phyloP scores from a whole-genome alignment of 2,329 filamentous ascomycete genomes.

The Botrytis sinoallii region DNA sequence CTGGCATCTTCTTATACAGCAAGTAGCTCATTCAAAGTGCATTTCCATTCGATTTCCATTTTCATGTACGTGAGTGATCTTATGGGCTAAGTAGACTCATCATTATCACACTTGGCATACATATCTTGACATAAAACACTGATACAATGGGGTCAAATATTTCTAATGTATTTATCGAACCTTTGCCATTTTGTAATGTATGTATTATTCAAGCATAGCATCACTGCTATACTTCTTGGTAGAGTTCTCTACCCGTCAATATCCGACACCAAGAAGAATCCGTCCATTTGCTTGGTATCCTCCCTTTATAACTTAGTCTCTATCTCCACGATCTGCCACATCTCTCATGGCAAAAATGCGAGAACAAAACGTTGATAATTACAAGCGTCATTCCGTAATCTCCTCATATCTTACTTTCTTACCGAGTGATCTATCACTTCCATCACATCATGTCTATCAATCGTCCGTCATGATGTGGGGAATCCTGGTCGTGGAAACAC shows the following conservation, averaged over 20 bases:
- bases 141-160: background rate
- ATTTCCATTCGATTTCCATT: background rate
- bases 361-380: background rate
- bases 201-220: too few species aligned
- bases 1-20: background rate
- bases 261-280: background rate
- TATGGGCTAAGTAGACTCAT: background rate
- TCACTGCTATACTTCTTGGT: background rate
- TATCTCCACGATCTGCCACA: background rate
- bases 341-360: background rate
- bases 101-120: background rate
- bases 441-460: background rate
- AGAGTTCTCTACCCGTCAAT: background rate
- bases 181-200: background rate
- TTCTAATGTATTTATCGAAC: background rate
- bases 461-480: background rate
- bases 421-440: too few species aligned
- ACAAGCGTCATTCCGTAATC: background rate
- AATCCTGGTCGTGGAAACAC: background rate
- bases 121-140: background rate
- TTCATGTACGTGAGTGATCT: background rate
- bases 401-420: too few species aligned
- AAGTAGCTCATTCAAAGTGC: background rate
- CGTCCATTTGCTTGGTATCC: background rate
- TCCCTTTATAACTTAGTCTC: background rate